Evolutionary conservation across 2,329 filamentous ascomycete species (phyloP).

Genomic region (Penicillium frequentans): DNA sequence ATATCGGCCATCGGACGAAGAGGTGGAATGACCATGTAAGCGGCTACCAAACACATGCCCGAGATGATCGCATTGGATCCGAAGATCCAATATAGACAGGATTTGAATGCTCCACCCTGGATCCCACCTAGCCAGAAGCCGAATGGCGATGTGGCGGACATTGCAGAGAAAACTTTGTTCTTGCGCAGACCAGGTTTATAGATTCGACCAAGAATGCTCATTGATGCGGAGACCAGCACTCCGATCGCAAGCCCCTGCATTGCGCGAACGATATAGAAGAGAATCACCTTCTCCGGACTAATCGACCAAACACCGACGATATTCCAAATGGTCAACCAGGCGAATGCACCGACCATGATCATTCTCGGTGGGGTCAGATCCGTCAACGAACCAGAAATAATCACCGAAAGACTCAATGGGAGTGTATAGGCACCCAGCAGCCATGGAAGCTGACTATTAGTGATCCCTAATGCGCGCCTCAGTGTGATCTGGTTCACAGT

Average conservation of each 20-base stretch:
- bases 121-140: conserved; percentile 43
- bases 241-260: conserved; percentile 48
- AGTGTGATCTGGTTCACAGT: conserved; percentile 17
- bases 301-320: conserved; percentile 30
- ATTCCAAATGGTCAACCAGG: conserved; percentile 42
- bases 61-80: conserved; percentile 40
- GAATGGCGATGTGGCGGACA: conserved; percentile 47
- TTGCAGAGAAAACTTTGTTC: conserved; percentile 29
- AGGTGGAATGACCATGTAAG: conserved; percentile 36
- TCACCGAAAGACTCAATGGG: conserved; percentile 39
- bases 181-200: conserved; percentile 45
- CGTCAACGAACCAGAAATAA: conserved; percentile 30
- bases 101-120: conserved; percentile 41
- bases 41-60: conserved; percentile 32
- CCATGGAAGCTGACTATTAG: conserved; percentile 39
- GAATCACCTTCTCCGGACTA: conserved; percentile 26
- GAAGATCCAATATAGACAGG: conserved; percentile 42
- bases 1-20: conserved; percentile 25
- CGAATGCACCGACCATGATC: conserved; percentile 25
- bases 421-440: conserved; percentile 38
- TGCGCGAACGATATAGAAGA: conserved; percentile 32
- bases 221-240: conserved; percentile 47
- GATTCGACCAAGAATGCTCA: conserved; percentile 46
- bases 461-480: conserved; percentile 23
- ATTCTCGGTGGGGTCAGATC: conserved; percentile 39